Base-by-base conservation (phyloP, 257 asterid species). In the Thymus quinquecostatus region DNA sequence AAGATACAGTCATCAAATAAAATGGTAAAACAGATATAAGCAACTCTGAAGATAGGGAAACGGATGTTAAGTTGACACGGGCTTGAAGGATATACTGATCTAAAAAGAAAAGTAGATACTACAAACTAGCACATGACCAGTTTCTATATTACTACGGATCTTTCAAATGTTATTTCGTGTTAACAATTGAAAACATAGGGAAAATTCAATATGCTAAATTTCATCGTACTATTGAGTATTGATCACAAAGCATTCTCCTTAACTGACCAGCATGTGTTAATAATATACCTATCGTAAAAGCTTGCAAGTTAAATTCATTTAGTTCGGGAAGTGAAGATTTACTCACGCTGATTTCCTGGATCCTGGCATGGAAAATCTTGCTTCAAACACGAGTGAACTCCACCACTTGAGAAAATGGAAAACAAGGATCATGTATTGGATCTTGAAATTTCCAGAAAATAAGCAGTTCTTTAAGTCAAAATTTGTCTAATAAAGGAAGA, bases 291-390 rank as follows among this genome's bases (percentile, higher is more conserved):
- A 34, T 34, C 38, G 2, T 34, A 34, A 34, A 34, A 34, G 38
- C 38, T 34, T 34, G 38, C 38, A 34, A 34, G 38, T 34, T 34
- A 34, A 34, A 34, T 3, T 8, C 9, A 56, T 56, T 10, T 32
- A 58, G 6, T 58, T 11, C 63, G 32, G 43, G 12, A 58, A 11
- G 3, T 58, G 65, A 34, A 2, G 30, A 36, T 60, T 12, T 45
- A 75, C 96, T 86, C 81, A 92, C 97, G 81, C 59, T 43, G 70
- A 21, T 21, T 21, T 57, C 71, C 33, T 8, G 89, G 67, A 27
- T 72, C 77, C 10, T 70, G 67, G 71, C 98, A 92, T 68, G 98
- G 98, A 73, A 79, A 86, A 32, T 75, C 79, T 76, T 80, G 93
- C 88, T 78, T 80, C 86, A 92, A 72, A 71, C 98, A 92, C 41